Percentiles rank a stretch among this genome's conserved stretches.
Conservation (phyloP, 352 stramenopile species). For the Phytophthora idaei region DNA sequence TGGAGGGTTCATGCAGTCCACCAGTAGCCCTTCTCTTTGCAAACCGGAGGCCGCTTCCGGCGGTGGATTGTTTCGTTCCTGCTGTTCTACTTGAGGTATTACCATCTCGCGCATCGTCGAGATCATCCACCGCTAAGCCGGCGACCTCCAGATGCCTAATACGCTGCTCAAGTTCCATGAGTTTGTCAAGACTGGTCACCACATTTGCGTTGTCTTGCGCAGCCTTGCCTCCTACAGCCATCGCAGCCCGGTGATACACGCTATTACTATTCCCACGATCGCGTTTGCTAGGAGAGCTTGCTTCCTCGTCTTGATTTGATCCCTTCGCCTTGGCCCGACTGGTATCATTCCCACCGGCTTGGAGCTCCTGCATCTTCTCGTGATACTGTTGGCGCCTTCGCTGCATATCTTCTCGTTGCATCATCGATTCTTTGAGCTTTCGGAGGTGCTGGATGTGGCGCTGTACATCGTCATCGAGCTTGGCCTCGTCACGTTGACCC, state of each 20-base stretch:
- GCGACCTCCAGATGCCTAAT: slow-evolving; percentile 86
- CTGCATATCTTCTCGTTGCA: slow-evolving; percentile 66
- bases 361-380: slow-evolving; percentile 62
- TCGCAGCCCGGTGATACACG: slow-evolving; percentile 41
- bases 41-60: slow-evolving; percentile 46
- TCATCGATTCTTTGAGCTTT: slow-evolving; percentile 73
- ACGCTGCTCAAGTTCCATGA: slow-evolving; percentile 90
- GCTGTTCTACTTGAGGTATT: slow-evolving; percentile 33
- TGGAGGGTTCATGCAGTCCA: slow-evolving; percentile 48
- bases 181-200: slow-evolving; percentile 81
- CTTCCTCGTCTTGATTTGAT: slow-evolving; percentile 61
- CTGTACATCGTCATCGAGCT: slow-evolving; percentile 88
- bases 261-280: slow-evolving; percentile 32
- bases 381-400: slow-evolving; percentile 66
- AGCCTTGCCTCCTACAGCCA: slow-evolving; percentile 25
- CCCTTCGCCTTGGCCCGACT: slow-evolving; percentile 39
- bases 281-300: slow-evolving; percentile 9
- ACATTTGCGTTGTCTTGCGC: slow-evolving; percentile 49
- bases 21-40: slow-evolving; percentile 53
- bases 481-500: slow-evolving; percentile 62
- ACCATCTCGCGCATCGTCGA: slow-evolving; percentile 26
- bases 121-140: slow-evolving; percentile 54
- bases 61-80: slow-evolving; percentile 25
- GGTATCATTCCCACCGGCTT: slow-evolving; percentile 29
- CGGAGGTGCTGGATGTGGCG: slow-evolving; percentile 88